These are phyloP conservation scores for Gaultheria prostrata DNA, from an alignment of 148 eudicot genomes.

Conservation along the genomic window DNA sequence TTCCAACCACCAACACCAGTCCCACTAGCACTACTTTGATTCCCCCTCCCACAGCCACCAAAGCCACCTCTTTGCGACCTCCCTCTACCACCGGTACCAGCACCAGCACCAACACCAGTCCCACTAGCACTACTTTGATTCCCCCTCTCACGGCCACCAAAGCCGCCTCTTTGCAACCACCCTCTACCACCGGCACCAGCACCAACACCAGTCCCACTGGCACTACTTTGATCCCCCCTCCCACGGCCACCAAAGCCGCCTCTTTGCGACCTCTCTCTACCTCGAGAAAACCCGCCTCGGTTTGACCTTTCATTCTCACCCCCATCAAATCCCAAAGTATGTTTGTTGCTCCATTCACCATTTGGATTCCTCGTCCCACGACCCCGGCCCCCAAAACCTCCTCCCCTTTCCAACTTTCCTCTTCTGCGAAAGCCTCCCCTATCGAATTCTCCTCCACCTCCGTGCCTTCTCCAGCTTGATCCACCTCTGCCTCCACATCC, in stretches of 20 bases:
- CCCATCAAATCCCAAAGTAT: background rate
- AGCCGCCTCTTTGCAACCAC: conserved; percentile 3
- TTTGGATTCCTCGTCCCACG: conserved; percentile 9
- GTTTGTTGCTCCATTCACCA: conserved; percentile 14
- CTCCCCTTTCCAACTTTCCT: conserved; percentile 9
- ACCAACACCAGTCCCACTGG: no score
- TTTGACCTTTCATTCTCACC: background rate
- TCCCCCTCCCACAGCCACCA: conserved; percentile 4
- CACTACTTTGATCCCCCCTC: background rate
- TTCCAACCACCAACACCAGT: conserved; percentile 12
- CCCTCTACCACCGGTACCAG: no score
- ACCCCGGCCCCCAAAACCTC: conserved; percentile 15
- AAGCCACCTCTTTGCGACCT: conserved; percentile 4
- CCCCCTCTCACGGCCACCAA: conserved; percentile 4
- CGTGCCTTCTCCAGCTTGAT: background rate
- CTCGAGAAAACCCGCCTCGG: background rate
- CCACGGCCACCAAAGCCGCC: background rate
- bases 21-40: no score
- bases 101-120: background rate
- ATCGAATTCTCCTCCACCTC: background rate
- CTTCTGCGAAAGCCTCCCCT: conserved; percentile 16
- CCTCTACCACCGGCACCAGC: background rate
- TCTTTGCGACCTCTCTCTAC: background rate
- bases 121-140: background rate
- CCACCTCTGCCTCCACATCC: background rate